Evolutionary conservation across 352 stramenopile species (phyloP), one percentile per base, ranked within the genome.

Genomic region (Blastocystis sp.): DNA sequence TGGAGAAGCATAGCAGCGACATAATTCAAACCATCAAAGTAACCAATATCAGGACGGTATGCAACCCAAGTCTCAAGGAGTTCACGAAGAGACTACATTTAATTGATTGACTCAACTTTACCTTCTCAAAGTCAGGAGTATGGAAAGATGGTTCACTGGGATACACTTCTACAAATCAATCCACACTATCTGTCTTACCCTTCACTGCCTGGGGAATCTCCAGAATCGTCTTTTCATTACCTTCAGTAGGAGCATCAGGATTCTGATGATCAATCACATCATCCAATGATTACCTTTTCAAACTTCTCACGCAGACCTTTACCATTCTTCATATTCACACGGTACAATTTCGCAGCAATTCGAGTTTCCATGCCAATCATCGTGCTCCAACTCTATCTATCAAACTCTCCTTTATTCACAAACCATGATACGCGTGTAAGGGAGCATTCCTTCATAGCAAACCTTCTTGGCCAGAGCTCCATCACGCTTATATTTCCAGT

Each of bases 401-500:
- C n/a, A 84, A 44, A 33, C 9, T 19, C 22, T 11, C 2, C 0
- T 1, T 15, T 9, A 17, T 30, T 19, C 17, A 7, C 51, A 54
- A n/a, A 89, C 78, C 56, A 58, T 78, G 51, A 89, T 76, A 66
- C 78, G 60, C 0, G 78, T 79, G 48, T 79, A 89, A 35, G 78
- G 78, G 0, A 79, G n/a, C 60, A 89, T 89, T 56, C 78, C 78
- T 53, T 89, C 66, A 40, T 89, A 89, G 78, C 78, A 89, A 62
- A 89, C 78, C 66, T 89, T 89, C 60, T 76, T 79, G 2, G 78
- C 78, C 1, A 89, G 48, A 57, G 17, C 40, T 17, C 60, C 60
- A 19, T 69, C 51, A 22, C 66, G 68, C 54, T 89, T 89, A 42
- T 89, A 79, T 42, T 89, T 30, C 78, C 78, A 89, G 27, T 78